These are phyloP conservation scores for Apostasia shenzhenica DNA, from an alignment of 106 monocot genomes.

Conservation along the genomic window DNA sequence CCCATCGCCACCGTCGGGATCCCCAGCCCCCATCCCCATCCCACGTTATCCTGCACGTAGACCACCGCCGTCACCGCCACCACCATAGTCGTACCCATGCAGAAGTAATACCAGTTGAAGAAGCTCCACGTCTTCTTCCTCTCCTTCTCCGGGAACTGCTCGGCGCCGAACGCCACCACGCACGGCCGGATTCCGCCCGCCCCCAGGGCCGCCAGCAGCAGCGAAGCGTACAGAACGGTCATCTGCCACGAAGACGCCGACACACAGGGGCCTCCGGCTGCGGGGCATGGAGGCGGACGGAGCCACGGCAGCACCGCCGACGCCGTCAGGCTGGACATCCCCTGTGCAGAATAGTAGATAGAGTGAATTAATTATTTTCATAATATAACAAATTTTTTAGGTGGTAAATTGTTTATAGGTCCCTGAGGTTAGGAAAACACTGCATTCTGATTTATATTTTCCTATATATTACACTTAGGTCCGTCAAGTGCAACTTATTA, in stretches of 20 bases:
- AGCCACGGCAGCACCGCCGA: constrained; percentile 49
- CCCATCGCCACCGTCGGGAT: constrained; percentile 51
- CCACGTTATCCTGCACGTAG: constrained; percentile 68
- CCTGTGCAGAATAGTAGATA: constrained; percentile 16
- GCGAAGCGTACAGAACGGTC: constrained; percentile 31
- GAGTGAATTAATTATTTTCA: too few relatives aligned
- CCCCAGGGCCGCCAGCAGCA: constrained; percentile 39
- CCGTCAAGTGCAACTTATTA: too few relatives aligned
- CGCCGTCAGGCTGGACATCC: constrained; percentile 57
- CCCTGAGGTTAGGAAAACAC: too few relatives aligned
- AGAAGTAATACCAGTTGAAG: constrained; percentile 81
- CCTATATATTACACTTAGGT: too few relatives aligned
- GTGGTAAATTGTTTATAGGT: too few relatives aligned
- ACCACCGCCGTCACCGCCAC: constrained; percentile 57
- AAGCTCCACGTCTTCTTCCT: constrained; percentile 42
- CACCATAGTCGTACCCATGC: constrained; percentile 49
- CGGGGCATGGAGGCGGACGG: constrained; percentile 49
- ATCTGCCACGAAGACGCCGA: constrained; percentile 55
- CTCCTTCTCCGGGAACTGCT: constrained; percentile 56
- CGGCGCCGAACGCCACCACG: constrained; percentile 63
- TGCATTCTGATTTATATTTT: too few relatives aligned
- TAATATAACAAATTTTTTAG: too few relatives aligned
- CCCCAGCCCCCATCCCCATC: constrained; percentile 63
- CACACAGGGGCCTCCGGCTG: constrained; percentile 16
- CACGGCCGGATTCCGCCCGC: constrained; percentile 62